Evolutionary conservation across 2,329 filamentous ascomycete species (phyloP).

Genomic region (Graphiopsis chlorocephala): DNA sequence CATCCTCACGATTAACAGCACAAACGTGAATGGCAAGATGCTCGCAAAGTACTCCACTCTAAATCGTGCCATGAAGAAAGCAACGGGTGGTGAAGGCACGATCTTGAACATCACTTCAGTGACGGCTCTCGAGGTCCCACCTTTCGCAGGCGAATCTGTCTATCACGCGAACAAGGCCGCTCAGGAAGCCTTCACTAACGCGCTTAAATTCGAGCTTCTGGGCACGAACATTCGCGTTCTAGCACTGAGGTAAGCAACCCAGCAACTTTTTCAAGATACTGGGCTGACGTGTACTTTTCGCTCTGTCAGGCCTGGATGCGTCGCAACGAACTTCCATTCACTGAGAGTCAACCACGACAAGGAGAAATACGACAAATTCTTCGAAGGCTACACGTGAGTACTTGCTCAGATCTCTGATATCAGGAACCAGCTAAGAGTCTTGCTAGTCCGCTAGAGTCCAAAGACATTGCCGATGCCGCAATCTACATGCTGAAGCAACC

Average conservation of each 20-base stretch:
- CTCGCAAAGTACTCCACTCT: conserved; percentile 45
- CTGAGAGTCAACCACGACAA: conserved; percentile 46
- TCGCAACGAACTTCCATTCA: conserved; percentile 49
- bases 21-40: conserved; percentile 51
- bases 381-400: conserved; percentile 41
- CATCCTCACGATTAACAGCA: conserved; percentile 46
- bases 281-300: neutral
- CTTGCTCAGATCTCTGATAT: neutral
- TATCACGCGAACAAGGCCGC: conserved; percentile 49
- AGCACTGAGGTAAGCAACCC: conserved; percentile 21
- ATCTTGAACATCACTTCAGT: conserved; percentile 50
- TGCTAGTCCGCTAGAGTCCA: neutral
- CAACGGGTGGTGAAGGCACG: conserved; percentile 32
- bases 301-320: conserved; percentile 47
- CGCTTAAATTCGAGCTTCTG: conserved; percentile 47
- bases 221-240: conserved; percentile 48
- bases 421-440: neutral
- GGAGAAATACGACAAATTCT: conserved; percentile 43
- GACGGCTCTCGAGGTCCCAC: conserved; percentile 48
- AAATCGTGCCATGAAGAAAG: conserved; percentile 42
- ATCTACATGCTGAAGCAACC: neutral
- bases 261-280: neutral
- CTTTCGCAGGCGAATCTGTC: conserved; percentile 50
- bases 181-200: conserved; percentile 51
- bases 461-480: neutral